phyloP scores from a whole-genome alignment of 2,329 filamentous ascomycete genomes.

The Colletotrichum sp. region DNA sequence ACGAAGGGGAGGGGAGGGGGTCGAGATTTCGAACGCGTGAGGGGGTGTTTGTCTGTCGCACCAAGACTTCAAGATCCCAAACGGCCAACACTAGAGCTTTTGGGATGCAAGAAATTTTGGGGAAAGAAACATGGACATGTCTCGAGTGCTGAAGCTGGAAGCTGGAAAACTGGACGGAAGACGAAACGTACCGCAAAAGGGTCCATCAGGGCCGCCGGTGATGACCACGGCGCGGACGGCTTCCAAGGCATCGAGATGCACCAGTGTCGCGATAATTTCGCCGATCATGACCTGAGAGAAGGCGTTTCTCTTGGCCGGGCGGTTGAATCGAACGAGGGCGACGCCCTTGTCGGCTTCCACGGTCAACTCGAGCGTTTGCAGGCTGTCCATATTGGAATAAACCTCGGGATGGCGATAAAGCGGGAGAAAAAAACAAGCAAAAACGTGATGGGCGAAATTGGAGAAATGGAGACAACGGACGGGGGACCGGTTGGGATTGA shows the following conservation, averaged over 20 bases:
- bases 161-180: background rate
- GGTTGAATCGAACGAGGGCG: slow-evolving; percentile 32
- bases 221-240: slow-evolving; percentile 41
- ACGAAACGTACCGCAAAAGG: slow-evolving; percentile 40
- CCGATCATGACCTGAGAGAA: slow-evolving; percentile 57
- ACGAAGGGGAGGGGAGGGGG: background rate
- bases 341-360: slow-evolving; percentile 14
- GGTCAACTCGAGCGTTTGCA: slow-evolving; percentile 10
- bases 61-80: background rate
- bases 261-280: slow-evolving; percentile 39
- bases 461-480: background rate
- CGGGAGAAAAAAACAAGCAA: background rate
- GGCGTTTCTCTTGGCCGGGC: slow-evolving; percentile 64
- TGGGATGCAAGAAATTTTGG: background rate
- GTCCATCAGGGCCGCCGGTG: slow-evolving; percentile 34
- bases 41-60: background rate
- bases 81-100: background rate
- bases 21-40: background rate
- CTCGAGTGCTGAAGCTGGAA: background rate
- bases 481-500: background rate
- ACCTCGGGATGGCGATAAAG: background rate
- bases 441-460: background rate
- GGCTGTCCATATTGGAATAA: slow-evolving; percentile 9
- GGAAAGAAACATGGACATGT: background rate
- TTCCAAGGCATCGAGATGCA: slow-evolving; percentile 16